Percentiles rank a stretch among this genome's conserved stretches.
These are phyloP conservation scores for Fusarium citri DNA, from an alignment of 2,329 filamentous ascomycete species.

Conservation along the genomic window DNA sequence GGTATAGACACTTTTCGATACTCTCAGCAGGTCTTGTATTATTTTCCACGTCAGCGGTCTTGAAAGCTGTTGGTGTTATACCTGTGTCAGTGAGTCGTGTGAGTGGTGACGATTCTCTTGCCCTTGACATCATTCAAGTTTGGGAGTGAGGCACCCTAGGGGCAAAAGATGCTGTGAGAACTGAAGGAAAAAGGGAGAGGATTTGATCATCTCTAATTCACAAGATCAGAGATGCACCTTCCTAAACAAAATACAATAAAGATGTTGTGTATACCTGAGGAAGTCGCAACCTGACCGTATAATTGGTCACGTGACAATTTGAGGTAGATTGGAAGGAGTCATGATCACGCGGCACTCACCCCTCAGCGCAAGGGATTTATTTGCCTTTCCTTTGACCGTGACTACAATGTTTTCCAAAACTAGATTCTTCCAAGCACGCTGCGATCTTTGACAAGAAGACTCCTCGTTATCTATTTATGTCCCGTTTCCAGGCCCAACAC, in stretches of 20 bases:
- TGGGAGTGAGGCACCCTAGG: not conserved
- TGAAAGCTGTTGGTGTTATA: not conserved
- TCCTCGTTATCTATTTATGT: not conserved
- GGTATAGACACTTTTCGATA: not conserved
- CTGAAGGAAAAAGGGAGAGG: not conserved
- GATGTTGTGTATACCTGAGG: not conserved
- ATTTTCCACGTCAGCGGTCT: not conserved
- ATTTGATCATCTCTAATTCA: not conserved
- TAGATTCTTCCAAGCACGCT: not conserved
- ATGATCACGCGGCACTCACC: conserved; percentile 10
- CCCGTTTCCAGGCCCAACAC: not conserved
- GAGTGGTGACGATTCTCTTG: not conserved
- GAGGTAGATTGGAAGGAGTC: conserved; percentile 1
- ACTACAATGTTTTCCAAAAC: not conserved
- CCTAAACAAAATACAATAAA: not conserved
- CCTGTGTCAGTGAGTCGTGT: not conserved
- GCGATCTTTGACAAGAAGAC: not conserved
- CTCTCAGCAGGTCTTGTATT: not conserved
- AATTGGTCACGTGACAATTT: conserved; percentile 17
- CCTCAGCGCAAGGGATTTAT: conserved; percentile 1
- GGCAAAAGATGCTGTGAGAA: not conserved
- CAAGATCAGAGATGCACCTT: not conserved
- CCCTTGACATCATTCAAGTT: not conserved
- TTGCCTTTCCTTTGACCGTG: not conserved
- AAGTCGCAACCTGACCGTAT: not conserved